Evolutionary conservation across 2,329 filamentous ascomycete genomes (phyloP).

Genomic region (Fusarium brevicatenulatum): DNA sequence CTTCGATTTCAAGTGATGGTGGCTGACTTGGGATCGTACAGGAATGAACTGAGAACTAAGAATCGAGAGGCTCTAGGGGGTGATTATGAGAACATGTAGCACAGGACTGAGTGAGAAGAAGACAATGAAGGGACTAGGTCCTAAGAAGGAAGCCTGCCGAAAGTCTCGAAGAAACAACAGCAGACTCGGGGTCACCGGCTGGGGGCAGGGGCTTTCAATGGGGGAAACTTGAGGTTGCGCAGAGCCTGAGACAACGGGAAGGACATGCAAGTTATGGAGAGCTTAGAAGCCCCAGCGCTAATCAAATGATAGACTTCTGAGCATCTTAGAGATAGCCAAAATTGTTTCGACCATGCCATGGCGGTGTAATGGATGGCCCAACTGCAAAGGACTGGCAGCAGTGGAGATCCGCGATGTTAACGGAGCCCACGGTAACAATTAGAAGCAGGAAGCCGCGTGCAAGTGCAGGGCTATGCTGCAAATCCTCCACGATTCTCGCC

Average conservation of each 20-base stretch:
- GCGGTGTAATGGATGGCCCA: slow-evolving; percentile 29
- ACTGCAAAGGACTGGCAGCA: slow-evolving; percentile 15
- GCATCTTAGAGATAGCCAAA: slow-evolving; percentile 22
- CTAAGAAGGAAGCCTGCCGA: slow-evolving; percentile 40
- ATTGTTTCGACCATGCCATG: slow-evolving; percentile 23
- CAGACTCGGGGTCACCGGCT: slow-evolving; percentile 44
- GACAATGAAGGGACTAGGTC: slow-evolving; percentile 30
- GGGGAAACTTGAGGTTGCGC: slow-evolving; percentile 50
- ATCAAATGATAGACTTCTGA: slow-evolving; percentile 29
- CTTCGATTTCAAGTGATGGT: slow-evolving; percentile 42
- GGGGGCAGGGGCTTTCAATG: slow-evolving; percentile 43
- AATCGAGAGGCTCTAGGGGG: slow-evolving; percentile 39
- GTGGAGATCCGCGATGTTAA: slow-evolving; percentile 27
- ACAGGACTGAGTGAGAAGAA: slow-evolving; percentile 36
- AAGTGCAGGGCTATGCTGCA: slow-evolving; percentile 41
- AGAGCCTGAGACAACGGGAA: slow-evolving; percentile 57
- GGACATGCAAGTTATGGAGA: slow-evolving; percentile 51
- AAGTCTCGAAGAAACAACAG: slow-evolving; percentile 38
- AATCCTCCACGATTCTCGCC: slow-evolving; percentile 39
- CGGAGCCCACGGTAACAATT: slow-evolving; percentile 36
- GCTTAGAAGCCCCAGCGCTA: slow-evolving; percentile 46
- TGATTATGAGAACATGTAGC: slow-evolving; percentile 38
- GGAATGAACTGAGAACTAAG: slow-evolving; percentile 36
- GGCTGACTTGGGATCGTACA: slow-evolving; percentile 46
- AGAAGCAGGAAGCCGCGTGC: slow-evolving; percentile 46